A percentile compares a stretch with the other conserved stretches of the same genome.
These are phyloP conservation scores for Globisporangium cederbergense DNA, from an alignment of 352 stramenopile species.

Conservation along the genomic window DNA sequence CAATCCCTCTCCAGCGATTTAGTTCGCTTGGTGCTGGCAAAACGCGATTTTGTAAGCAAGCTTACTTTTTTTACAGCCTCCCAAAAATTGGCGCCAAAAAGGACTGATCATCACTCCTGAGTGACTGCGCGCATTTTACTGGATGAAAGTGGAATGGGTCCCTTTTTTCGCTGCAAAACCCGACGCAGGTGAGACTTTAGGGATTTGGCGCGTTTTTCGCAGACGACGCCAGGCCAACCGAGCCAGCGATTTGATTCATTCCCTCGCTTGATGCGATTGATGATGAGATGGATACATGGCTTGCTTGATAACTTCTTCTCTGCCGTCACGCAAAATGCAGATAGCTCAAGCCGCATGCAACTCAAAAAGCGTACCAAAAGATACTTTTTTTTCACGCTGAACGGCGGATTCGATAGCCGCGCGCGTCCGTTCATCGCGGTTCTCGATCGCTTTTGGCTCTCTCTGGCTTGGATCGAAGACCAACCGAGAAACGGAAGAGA, in stretches of 20 bases:
- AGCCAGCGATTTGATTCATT: conserved; percentile 4
- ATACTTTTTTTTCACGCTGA: not conserved
- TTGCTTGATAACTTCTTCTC: not conserved
- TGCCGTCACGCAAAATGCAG: not conserved
- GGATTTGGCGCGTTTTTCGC: conserved; percentile 7
- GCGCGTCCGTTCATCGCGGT: not conserved
- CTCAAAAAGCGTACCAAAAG: not conserved
- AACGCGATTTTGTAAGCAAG: no score
- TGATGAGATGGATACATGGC: not conserved
- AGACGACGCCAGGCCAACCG: not conserved
- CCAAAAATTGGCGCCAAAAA: no score
- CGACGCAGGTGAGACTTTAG: conserved; percentile 9
- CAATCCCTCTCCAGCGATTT: no score
- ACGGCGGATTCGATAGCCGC: not conserved
- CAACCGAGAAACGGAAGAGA: conserved; percentile 1
- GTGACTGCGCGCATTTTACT: not conserved
- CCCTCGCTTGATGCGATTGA: no score
- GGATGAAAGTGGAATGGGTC: conserved; percentile 4
- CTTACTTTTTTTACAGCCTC: no score
- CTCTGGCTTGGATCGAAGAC: not conserved
- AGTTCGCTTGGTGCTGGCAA: no score
- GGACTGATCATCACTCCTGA: not conserved
- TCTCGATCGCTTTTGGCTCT: not conserved
- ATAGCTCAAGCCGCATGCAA: not conserved
- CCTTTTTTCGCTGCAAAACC: conserved; percentile 10